Conservation (phyloP, 495 filamentous ascomycete genomes). For the Xylaria telfairii region DNA sequence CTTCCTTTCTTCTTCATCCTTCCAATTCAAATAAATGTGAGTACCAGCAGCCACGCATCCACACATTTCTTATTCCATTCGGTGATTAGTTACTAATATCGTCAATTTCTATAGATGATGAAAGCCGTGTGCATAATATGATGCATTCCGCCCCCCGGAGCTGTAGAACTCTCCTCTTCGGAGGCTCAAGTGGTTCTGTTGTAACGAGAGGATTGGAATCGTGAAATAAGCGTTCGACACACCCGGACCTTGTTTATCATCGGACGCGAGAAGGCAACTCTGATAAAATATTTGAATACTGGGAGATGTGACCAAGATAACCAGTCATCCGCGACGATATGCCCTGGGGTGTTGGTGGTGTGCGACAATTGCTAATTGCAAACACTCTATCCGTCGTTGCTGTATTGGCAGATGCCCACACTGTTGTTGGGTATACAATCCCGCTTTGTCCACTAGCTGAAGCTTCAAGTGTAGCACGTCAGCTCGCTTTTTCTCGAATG, state of each 20-base stretch:
- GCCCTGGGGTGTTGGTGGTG: neutral
- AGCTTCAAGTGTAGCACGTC: slow-evolving; percentile 13
- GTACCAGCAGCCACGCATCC: slow-evolving; percentile 42
- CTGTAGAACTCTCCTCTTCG: slow-evolving; percentile 78
- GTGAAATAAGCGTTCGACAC: slow-evolving; percentile 99
- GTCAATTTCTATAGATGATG: slow-evolving; percentile 77
- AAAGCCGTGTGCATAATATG: slow-evolving; percentile 96
- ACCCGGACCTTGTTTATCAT: slow-evolving; percentile 88
- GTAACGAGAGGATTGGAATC: slow-evolving; percentile 68
- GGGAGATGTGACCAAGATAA: slow-evolving; percentile 30
- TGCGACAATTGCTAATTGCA: neutral
- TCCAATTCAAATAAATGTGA: slow-evolving; percentile 95
- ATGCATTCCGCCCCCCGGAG: slow-evolving; percentile 71
- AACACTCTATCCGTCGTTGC: neutral
- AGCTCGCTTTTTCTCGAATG: neutral
- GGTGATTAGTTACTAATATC: slow-evolving; percentile 49
- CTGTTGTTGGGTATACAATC: neutral
- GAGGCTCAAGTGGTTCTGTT: slow-evolving; percentile 88
- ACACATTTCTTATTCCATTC: slow-evolving; percentile 17
- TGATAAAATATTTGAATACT: slow-evolving; percentile 63
- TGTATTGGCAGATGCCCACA: neutral
- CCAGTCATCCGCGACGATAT: neutral
- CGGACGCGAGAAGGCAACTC: slow-evolving; percentile 99
- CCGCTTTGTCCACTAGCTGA: neutral
- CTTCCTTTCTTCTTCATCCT: slow-evolving; percentile 80